Evolutionary conservation across 495 filamentous ascomycete species (phyloP).

Genomic region (Neohortaea acidophila): DNA sequence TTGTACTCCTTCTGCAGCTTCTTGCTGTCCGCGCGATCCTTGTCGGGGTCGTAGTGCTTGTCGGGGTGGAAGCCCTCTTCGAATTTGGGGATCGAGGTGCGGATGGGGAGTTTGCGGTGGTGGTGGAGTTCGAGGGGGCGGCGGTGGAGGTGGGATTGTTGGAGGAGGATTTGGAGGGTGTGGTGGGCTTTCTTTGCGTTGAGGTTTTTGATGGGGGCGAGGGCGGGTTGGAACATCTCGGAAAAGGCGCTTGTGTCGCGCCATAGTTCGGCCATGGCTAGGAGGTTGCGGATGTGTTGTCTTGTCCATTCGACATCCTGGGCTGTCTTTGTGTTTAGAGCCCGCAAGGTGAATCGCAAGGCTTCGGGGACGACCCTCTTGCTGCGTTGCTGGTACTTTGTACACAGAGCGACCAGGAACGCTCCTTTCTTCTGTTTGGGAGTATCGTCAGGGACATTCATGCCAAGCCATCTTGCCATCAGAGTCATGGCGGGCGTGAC

Average conservation of each 20-base stretch:
- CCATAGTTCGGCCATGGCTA: constrained; percentile 21
- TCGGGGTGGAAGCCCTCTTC: constrained; percentile 87
- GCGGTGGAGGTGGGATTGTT: constrained; percentile 43
- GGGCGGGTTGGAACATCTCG: constrained; percentile 21
- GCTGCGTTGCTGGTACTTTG: constrained; percentile 66
- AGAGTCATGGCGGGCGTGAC: constrained; percentile 74
- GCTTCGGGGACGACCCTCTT: constrained; percentile 81
- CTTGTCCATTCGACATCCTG: constrained; percentile 1
- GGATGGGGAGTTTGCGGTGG: constrained; percentile 78
- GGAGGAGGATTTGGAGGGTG: constrained; percentile 30
- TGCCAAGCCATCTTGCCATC: constrained; percentile 67
- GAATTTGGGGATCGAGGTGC: constrained; percentile 82
- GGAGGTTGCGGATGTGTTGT: constrained; percentile 17
- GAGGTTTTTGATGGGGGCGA: constrained; percentile 20
- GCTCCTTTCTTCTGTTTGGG: constrained; percentile 54
- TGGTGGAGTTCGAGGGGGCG: constrained; percentile 76
- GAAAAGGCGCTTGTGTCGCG: constrained; percentile 11
- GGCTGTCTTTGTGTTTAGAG: constrained; percentile 28
- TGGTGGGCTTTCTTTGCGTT: constrained; percentile 21
- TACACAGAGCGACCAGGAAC: constrained; percentile 59
- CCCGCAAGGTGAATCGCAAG: constrained; percentile 63
- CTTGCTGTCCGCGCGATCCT: constrained; percentile 63
- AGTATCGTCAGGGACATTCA: constrained; percentile 48
- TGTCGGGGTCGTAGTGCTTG: constrained; percentile 90
- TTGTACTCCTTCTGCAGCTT: constrained; percentile 82